Percentiles rank a stretch among this genome's conserved stretches.
Conservation (phyloP, 768 basidiomycete genomes). For the Terana coerulea region DNA sequence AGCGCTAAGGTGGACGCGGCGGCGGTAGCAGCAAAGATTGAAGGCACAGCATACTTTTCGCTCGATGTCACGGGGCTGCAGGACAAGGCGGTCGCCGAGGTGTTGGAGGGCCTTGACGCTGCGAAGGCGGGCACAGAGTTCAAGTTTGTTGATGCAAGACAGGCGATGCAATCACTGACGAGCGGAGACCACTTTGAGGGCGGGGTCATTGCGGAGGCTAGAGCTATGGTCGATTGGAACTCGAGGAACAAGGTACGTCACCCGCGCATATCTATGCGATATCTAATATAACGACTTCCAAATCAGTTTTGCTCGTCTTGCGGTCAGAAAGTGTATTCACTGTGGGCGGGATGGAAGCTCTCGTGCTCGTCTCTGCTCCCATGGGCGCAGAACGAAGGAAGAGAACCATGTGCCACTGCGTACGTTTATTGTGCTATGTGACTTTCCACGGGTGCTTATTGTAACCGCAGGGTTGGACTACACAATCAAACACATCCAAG, state of each 20-base stretch:
- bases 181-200: slow-evolving; percentile 62
- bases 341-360: slow-evolving; percentile 97
- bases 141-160: slow-evolving; percentile 65
- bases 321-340: slow-evolving; percentile 72
- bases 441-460: slow-evolving; percentile 6
- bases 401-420: slow-evolving; percentile 69
- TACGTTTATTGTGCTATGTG: slow-evolving; percentile 33
- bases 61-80: slow-evolving; percentile 64
- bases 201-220: slow-evolving; percentile 71
- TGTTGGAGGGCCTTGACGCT: slow-evolving; percentile 36
- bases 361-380: slow-evolving; percentile 73
- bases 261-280: slow-evolving; percentile 1
- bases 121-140: slow-evolving; percentile 37
- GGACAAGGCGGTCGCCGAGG: slow-evolving; percentile 38
- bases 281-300: not conserved
- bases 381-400: slow-evolving; percentile 62
- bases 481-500: slow-evolving; percentile 85
- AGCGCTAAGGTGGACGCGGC: slow-evolving; percentile 39
- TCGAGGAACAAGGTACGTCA: slow-evolving; percentile 68
- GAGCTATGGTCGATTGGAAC: slow-evolving; percentile 93
- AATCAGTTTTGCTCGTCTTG: too few relatives aligned
- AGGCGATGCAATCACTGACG: slow-evolving; percentile 49
- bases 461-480: slow-evolving; percentile 59
- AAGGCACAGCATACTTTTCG: slow-evolving; percentile 85
- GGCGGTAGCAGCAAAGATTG: slow-evolving; percentile 50